These are phyloP conservation scores for Coffea eugenioides DNA, from an alignment of 257 asterid genomes.

Conservation along the genomic window DNA sequence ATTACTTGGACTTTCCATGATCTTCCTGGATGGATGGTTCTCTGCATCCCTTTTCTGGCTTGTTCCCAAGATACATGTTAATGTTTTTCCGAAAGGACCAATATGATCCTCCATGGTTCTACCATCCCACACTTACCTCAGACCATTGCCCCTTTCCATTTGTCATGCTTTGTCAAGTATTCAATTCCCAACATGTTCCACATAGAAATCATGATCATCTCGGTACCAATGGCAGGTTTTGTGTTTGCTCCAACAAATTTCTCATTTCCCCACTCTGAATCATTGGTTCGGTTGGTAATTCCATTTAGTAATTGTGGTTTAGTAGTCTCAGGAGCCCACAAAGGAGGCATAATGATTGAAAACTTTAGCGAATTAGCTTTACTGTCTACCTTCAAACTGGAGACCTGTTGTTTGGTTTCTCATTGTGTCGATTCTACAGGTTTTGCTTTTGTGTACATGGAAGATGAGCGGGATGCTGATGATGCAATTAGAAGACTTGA, in stretches of 20 bases:
- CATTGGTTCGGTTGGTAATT: conserved; percentile 52
- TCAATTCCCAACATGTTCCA: conserved; percentile 83
- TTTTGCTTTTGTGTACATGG: conserved; percentile 91
- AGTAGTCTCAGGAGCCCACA: conserved; percentile 32
- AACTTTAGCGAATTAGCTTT: conserved; percentile 14
- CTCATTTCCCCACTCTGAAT: conserved; percentile 37
- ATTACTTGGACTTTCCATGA: conserved; percentile 84
- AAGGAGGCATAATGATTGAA: conserved; percentile 35
- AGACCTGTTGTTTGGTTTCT: conserved; percentile 28
- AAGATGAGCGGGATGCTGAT: conserved; percentile 93
- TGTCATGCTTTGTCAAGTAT: conserved; percentile 91
- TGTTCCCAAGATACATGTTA: conserved; percentile 84
- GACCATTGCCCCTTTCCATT: conserved; percentile 95
- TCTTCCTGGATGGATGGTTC: conserved; percentile 92
- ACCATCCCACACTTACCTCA: conserved; percentile 74
- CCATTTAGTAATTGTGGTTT: conserved; percentile 38
- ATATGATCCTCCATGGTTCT: conserved; percentile 87
- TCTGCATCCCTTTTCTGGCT: conserved; percentile 89
- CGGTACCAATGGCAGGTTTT: conserved; percentile 94
- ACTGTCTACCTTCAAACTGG: conserved; percentile 3
- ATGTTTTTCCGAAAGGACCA: conserved; percentile 83
- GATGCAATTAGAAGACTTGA: conserved; percentile 91
- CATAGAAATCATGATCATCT: conserved; percentile 84
- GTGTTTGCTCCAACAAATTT: conserved; percentile 60
- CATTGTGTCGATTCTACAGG: conserved; percentile 46